These are phyloP conservation scores for Zizania palustris DNA, from an alignment of 202 grass and related monocot genomes.

Conservation along the genomic window DNA sequence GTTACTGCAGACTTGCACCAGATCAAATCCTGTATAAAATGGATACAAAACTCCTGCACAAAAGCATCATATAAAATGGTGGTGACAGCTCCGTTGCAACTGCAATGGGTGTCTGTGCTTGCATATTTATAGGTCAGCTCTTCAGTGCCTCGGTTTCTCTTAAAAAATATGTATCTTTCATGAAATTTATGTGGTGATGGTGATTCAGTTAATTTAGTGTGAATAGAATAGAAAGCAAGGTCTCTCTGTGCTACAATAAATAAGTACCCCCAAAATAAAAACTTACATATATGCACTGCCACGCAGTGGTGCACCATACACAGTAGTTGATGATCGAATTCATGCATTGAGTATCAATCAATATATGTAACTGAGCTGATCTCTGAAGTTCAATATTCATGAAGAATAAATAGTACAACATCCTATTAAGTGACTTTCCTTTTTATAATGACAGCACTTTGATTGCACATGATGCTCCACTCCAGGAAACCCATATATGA, in stretches of 20 bases:
- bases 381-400: conserved; percentile 8
- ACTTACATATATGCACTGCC: neutral
- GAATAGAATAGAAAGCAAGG: conserved; percentile 46
- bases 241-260: conserved; percentile 12
- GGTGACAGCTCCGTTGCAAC: conserved; percentile 57
- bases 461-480: conserved; percentile 16
- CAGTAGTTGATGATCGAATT: conserved; percentile 8
- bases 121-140: conserved; percentile 29
- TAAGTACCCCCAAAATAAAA: neutral
- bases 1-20: conserved; percentile 30
- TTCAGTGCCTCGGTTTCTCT: conserved; percentile 5
- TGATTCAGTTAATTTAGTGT: conserved; percentile 30
- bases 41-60: conserved; percentile 47
- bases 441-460: neutral
- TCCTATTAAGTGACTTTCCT: neutral
- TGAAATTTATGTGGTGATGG: conserved; percentile 23
- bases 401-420: neutral
- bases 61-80: conserved; percentile 40
- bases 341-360: neutral
- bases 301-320: neutral
- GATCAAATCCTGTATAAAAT: conserved; percentile 30
- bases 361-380: neutral
- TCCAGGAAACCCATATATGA: neutral
- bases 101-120: conserved; percentile 36
- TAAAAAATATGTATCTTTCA: conserved; percentile 22